Percentiles rank a stretch among this genome's conserved stretches.
Evolutionary conservation across 2,329 filamentous ascomycete genomes (phyloP).

Genomic region (Beauveria asiatica): DNA sequence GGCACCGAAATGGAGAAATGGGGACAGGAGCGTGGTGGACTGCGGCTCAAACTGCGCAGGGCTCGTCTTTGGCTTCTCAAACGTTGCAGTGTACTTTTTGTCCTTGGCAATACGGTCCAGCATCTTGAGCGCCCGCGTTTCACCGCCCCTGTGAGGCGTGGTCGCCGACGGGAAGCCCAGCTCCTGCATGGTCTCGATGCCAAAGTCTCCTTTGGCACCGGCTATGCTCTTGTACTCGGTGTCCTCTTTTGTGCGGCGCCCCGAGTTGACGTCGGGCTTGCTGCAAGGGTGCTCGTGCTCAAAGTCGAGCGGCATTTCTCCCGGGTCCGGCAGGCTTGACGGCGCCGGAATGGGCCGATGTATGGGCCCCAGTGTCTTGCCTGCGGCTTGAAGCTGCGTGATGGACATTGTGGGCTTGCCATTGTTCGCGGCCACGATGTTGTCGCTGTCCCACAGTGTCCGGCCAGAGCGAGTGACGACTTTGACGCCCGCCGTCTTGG

Average conservation of each 20-base stretch:
- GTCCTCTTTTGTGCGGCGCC: constrained; percentile 44
- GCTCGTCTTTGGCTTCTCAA: constrained; percentile 67
- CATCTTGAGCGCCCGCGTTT: constrained; percentile 50
- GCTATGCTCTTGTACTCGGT: constrained; percentile 51
- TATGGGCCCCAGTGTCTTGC: constrained; percentile 53
- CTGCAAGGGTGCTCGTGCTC: constrained; percentile 44
- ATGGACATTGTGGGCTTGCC: constrained; percentile 71
- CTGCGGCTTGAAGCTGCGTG: constrained; percentile 54
- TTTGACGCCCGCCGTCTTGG: constrained; percentile 55
- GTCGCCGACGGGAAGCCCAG: constrained; percentile 58
- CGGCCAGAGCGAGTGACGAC: constrained; percentile 57
- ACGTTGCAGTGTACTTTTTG: constrained; percentile 60
- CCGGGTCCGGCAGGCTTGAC: constrained; percentile 52
- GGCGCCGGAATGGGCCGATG: constrained; percentile 54
- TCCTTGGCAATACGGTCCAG: constrained; percentile 53
- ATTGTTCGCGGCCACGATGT: constrained; percentile 54
- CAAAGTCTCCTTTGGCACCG: constrained; percentile 61
- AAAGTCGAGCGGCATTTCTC: constrained; percentile 50
- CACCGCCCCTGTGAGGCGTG: constrained; percentile 62
- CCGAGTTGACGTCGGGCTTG: constrained; percentile 52
- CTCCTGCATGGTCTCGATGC: constrained; percentile 62
- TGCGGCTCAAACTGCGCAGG: constrained; percentile 66
- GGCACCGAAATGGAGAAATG: constrained; percentile 66
- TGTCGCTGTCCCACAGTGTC: constrained; percentile 67
- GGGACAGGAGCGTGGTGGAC: constrained; percentile 64